Evolutionary conservation across 2,329 filamentous ascomycete species (phyloP).

Genomic region (Paradendryphiella salina): DNA sequence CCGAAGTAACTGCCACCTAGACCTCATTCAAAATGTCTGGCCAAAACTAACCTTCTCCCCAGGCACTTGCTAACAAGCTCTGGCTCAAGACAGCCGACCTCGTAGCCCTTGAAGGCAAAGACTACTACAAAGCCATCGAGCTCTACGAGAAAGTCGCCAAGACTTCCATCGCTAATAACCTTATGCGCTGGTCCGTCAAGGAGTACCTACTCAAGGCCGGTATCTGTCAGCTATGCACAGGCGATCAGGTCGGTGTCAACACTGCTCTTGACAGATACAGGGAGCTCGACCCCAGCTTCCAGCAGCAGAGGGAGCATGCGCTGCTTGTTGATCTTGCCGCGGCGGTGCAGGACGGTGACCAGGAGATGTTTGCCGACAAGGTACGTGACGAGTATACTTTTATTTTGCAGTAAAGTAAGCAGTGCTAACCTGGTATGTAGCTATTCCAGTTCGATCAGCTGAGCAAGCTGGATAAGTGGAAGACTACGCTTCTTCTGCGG

Average conservation of each 20-base stretch:
- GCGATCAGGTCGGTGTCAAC: conserved; percentile 75
- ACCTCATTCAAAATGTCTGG: conserved; percentile 12
- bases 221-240: conserved; percentile 80
- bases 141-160: conserved; percentile 80
- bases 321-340: conserved; percentile 76
- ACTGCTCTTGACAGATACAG: conserved; percentile 81
- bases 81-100: conserved; percentile 92
- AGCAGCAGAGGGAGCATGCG: conserved; percentile 76
- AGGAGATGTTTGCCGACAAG: conserved; percentile 82
- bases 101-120: conserved; percentile 78
- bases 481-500: conserved; percentile 80
- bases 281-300: conserved; percentile 68
- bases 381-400: conserved; percentile 47
- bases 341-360: conserved; percentile 75
- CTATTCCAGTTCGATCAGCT: conserved; percentile 88
- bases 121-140: conserved; percentile 56
- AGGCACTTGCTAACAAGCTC: conserved; percentile 82
- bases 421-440: conserved; percentile 16
- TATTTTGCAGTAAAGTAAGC: not conserved
- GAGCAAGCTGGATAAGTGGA: conserved; percentile 95
- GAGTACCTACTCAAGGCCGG: conserved; percentile 94
- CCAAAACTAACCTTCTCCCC: conserved; percentile 28
- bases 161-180: conserved; percentile 79
- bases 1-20: conserved; percentile 34
- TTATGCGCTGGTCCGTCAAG: conserved; percentile 68